Conservation (phyloP, 2,329 filamentous ascomycete species). For the Aspergillus sergii region DNA sequence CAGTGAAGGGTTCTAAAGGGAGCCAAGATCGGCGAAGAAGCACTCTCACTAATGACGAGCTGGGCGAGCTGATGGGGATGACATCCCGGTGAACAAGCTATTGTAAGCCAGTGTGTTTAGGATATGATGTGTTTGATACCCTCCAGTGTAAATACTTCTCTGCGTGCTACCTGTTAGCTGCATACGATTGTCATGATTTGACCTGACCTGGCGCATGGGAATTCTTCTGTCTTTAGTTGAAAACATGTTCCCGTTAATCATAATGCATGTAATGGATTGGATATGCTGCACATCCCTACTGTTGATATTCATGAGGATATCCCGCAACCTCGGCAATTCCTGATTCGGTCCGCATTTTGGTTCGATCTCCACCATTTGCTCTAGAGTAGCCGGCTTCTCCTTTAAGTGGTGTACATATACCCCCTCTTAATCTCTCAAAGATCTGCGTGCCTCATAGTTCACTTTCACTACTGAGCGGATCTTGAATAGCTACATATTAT, state of each 20-base stretch:
- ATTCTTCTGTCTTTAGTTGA: conserved; percentile 1
- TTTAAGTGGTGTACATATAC: background rate
- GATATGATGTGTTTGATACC: conserved; percentile 17
- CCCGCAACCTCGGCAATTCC: conserved; percentile 20
- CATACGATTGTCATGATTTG: conserved; percentile 17
- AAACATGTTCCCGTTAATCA: conserved; percentile 10
- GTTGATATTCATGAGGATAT: background rate
- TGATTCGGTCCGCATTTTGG: conserved; percentile 1
- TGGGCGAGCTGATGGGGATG: conserved; percentile 44
- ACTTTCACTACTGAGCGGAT: background rate
- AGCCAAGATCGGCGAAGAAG: conserved; percentile 42
- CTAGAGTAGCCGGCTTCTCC: background rate
- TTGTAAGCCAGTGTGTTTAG: conserved; percentile 3
- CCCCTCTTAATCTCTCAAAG: background rate
- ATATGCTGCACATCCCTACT: background rate
- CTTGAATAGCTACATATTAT: too few relatives aligned
- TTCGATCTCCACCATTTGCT: conserved; percentile 16
- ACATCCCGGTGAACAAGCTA: conserved; percentile 14
- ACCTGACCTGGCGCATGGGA: conserved; percentile 18
- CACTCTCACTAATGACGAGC: conserved; percentile 48
- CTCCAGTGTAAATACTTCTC: conserved; percentile 10
- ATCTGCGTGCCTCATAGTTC: background rate
- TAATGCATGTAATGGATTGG: conserved; percentile 5
- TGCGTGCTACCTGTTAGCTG: conserved; percentile 6
- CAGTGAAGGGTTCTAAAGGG: conserved; percentile 29